phyloP scores from a whole-genome alignment of 1,284 basidiomycete species.

The Somion occarium region DNA sequence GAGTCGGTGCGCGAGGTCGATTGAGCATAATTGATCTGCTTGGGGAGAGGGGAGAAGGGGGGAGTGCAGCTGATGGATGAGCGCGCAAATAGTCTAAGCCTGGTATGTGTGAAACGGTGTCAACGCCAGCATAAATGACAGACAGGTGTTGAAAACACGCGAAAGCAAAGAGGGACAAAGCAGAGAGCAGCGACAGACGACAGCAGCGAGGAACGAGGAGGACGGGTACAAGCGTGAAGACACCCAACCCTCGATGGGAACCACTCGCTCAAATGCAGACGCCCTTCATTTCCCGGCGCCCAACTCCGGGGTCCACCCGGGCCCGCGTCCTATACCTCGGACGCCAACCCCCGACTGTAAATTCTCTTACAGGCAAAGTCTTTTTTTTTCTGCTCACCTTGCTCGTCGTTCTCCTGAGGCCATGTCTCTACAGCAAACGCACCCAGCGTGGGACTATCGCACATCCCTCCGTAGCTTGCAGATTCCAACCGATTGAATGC shows the following conservation, averaged over 20 bases:
- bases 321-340: conserved; percentile 40
- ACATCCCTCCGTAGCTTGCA: conserved; percentile 47
- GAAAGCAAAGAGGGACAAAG: conserved; percentile 9
- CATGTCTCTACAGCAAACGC: too few relatives aligned
- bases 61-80: conserved; percentile 25
- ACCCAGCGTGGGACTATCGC: conserved; percentile 9
- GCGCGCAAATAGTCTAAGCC: conserved; percentile 26
- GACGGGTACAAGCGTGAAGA: conserved; percentile 1
- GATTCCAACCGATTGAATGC: conserved; percentile 18
- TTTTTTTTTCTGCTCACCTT: too few relatives aligned
- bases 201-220: conserved; percentile 9
- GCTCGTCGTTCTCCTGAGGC: too few relatives aligned
- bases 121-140: conserved; percentile 17
- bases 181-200: conserved; percentile 14
- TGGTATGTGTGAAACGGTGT: conserved; percentile 17
- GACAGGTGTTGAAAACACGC: conserved; percentile 3
- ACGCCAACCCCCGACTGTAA: neutral
- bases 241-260: conserved; percentile 7
- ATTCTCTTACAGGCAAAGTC: too few relatives aligned
- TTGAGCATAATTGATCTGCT: conserved; percentile 20
- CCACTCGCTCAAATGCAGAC: neutral
- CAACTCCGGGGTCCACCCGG: neutral
- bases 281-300: neutral
- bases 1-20: conserved; percentile 24
- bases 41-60: conserved; percentile 30